Evolutionary conservation across 768 basidiomycete species (phyloP).

Genomic region (Agrocybe praecox): DNA sequence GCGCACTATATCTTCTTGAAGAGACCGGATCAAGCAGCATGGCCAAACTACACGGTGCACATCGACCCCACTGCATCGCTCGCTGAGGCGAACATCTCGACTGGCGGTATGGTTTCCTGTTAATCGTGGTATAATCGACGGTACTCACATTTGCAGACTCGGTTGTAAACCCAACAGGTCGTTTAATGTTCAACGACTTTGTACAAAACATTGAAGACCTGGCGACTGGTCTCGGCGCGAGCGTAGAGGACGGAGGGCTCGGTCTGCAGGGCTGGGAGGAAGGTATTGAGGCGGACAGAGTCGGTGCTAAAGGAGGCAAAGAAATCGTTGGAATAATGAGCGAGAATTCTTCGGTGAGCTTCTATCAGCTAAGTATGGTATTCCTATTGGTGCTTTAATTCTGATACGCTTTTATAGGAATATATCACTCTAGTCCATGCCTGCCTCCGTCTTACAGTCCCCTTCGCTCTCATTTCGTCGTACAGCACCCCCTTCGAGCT

Average conservation of each 20-base stretch:
- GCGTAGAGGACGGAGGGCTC: constrained; percentile 53
- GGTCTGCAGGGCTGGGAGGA: constrained; percentile 46
- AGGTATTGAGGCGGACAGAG: constrained; percentile 46
- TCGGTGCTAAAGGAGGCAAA: constrained; percentile 20
- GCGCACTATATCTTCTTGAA: constrained; percentile 55
- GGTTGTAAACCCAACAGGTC: constrained; percentile 20
- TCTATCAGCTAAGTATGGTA: neutral
- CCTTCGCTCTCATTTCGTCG: constrained; percentile 37
- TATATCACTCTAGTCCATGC: constrained; percentile 36
- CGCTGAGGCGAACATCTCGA: neutral
- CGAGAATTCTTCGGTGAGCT: constrained; percentile 66
- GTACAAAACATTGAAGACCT: constrained; percentile 51
- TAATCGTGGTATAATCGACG: too few relatives aligned
- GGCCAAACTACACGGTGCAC: constrained; percentile 57
- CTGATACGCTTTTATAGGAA: constrained; percentile 26
- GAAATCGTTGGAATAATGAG: constrained; percentile 73
- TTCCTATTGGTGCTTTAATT: too few relatives aligned
- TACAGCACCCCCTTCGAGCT: constrained; percentile 40
- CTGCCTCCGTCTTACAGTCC: constrained; percentile 30
- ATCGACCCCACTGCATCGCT: constrained; percentile 44
- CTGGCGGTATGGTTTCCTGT: neutral
- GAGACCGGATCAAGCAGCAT: constrained; percentile 53
- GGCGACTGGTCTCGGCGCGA: constrained; percentile 57
- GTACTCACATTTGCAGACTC: constrained; percentile 1
- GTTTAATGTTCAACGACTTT: constrained; percentile 50